These are phyloP conservation scores for Hygrophorus pudorinus DNA, from an alignment of 768 basidiomycete genomes.

Conservation along the genomic window DNA sequence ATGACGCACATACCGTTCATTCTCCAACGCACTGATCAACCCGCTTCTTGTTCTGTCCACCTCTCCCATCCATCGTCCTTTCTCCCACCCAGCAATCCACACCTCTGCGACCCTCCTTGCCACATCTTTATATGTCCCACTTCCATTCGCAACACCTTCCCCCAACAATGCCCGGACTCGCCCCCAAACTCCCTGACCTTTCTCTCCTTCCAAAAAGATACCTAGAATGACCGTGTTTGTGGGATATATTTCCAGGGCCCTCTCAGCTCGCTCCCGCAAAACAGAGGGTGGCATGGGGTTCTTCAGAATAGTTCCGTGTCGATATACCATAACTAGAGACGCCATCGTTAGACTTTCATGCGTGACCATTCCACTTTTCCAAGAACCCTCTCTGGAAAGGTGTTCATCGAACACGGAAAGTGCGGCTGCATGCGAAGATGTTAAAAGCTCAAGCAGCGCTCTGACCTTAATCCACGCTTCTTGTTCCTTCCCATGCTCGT, in stretches of 20 bases:
- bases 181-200: conserved; percentile 73
- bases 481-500: conserved; percentile 41
- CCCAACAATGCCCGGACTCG: conserved; percentile 50
- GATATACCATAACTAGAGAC: conserved; percentile 50
- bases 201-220: conserved; percentile 68
- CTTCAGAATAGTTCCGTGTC: conserved; percentile 42
- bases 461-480: conserved; percentile 60
- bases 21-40: conserved; percentile 50
- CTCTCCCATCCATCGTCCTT: conserved; percentile 59
- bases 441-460: conserved; percentile 56
- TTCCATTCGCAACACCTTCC: conserved; percentile 34
- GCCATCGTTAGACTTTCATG: conserved; percentile 52
- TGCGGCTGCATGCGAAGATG: conserved; percentile 24
- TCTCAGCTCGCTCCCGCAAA: conserved; percentile 45
- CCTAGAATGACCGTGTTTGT: conserved; percentile 65
- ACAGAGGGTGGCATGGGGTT: conserved; percentile 47
- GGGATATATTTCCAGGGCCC: conserved; percentile 49
- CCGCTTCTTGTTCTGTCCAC: conserved; percentile 61
- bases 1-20: conserved; percentile 44
- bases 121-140: conserved; percentile 41
- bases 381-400: conserved; percentile 17
- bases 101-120: conserved; percentile 54
- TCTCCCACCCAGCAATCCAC: conserved; percentile 77
- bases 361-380: conserved; percentile 16
- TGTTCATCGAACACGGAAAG: conserved; percentile 31